Conservation (phyloP, 345 rosid species). For the Heritiera fomes region DNA sequence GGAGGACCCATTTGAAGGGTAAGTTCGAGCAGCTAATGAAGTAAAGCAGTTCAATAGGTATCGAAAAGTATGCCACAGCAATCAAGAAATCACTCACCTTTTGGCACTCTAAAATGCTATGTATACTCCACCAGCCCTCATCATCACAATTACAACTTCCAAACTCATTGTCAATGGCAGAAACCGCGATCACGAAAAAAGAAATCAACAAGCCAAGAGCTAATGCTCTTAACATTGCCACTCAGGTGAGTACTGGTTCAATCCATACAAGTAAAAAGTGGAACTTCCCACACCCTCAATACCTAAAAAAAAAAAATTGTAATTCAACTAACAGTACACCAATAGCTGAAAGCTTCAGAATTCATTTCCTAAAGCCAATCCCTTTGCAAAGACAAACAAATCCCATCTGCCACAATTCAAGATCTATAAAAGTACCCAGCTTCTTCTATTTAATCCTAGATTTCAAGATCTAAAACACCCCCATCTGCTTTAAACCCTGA, state of each 20-base stretch:
- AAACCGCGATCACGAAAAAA: constrained; percentile 43
- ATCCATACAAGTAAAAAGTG: constrained; percentile 21
- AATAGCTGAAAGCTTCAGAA: not conserved
- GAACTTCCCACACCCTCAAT: not conserved
- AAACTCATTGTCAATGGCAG: constrained; percentile 54
- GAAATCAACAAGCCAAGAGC: constrained; percentile 52
- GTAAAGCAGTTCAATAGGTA: constrained; percentile 90
- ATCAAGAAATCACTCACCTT: constrained; percentile 90
- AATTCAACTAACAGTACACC: not conserved
- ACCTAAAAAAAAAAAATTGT: constrained; percentile 3
- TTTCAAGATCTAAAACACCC: constrained; percentile 36
- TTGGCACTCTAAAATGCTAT: constrained; percentile 75
- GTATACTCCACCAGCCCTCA: constrained; percentile 69
- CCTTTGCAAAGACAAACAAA: not conserved
- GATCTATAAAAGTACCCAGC: constrained; percentile 25
- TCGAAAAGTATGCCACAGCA: constrained; percentile 89
- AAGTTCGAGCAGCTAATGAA: constrained; percentile 84
- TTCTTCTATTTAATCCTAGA: not conserved
- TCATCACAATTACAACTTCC: constrained; percentile 80
- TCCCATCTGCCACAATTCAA: constrained; percentile 11
- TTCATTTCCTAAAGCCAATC: constrained; percentile 8
- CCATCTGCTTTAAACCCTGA: constrained; percentile 17
- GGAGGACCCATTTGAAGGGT: constrained; percentile 97
- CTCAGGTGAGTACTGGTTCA: constrained; percentile 28
- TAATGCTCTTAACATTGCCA: constrained; percentile 68